Base-by-base conservation (phyloP, 1,139 yeast genomes). In the Zygosaccharomyces pseudobailii region DNA sequence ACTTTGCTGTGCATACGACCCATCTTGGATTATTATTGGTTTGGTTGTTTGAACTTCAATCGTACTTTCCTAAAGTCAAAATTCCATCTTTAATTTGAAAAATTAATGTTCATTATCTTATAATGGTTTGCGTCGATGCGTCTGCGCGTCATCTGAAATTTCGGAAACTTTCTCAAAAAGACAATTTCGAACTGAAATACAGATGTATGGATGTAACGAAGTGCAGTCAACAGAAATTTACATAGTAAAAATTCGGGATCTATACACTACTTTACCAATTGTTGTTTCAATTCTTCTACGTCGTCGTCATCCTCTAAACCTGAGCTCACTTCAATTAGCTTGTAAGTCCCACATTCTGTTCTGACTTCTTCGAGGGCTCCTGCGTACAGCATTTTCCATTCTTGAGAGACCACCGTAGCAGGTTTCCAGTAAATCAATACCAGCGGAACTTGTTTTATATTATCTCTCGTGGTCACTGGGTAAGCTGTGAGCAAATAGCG, bases 361-460 rank as follows among this genome's bases (percentile, higher is more conserved):
- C 92, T 75, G 52, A 89, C 76, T 56, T 83, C 69, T 61, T 89
- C 96, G 24, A 87, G 78, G 0, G 95, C 95, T 2, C 94, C 95
- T 1, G 96, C 97, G 59, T 87, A 89, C 42, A 87, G 69, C 96
- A 89, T 89, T 63, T 84, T 79, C 62, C 78, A 72, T 47, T 83
- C 87, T 62, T 83, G 92, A 17, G 86, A 84, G 2, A 65, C 68
- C 19, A 89, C 76, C 0, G 96, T 87, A 23, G 83, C 84, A 3
- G 97, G 97, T 49, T 87, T 77, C 83, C 92, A 89, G 66, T 88
- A 89, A 23, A 89, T 58, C 63, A 90, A 69, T 1, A 88, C 88
- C 54, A 86, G 75, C 2, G 96, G 96, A 9, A 78, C 74, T 42
- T 81, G 76, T 58, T 78, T 75, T 51, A 95, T 73, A 1, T 95